Evolutionary conservation across 495 filamentous ascomycete species (phyloP), one percentile per base, ranked within the genome.

Genomic region (Hypoxylon fragiforme): DNA sequence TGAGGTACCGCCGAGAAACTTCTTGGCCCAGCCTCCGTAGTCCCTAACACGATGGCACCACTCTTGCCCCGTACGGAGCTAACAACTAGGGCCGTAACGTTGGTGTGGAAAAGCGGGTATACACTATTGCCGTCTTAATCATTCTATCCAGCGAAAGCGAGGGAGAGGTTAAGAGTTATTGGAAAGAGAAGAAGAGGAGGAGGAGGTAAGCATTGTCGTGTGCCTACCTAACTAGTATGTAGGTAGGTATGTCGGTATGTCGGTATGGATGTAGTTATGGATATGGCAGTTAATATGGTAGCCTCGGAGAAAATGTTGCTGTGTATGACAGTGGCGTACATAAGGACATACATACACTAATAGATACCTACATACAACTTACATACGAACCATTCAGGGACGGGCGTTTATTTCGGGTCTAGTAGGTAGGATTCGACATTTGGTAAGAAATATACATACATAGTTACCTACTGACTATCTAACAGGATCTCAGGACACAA

Each of bases 81-180:
- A 55, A 24, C 38, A 28, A 53, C 49, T 62, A 62, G 58, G 58
- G 52, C 58, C 58, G 58, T 52, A 62, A 62, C 58, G 52, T 48
- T 51, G 47, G 49, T 12, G 43, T 43, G 28, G 42, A 48, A 61
- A 62, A 62, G 58, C 58, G 58, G 58, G 53, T 47, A 49, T 19
- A 32, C n/a, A 42, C 47, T 52, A 50, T 46, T 55, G 55, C 53
- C 45, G 57, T 60, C 57, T 50, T 60, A 39, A 45, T 54, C 45
- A 35, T 39, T 54, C 50, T 60, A 35, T n/a, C n/a, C n/a, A n/a
- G n/a, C n/a, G n/a, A n/a, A n/a, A n/a, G n/a, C n/a, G n/a, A n/a
- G n/a, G n/a, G n/a, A n/a, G n/a, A n/a, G n/a, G n/a, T n/a, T n/a
- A n/a, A n/a, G n/a, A n/a, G n/a, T n/a, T n/a, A 32, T 20, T 32